These are phyloP conservation scores for Spongospora subterranea DNA, from an alignment of 208 protist species.

Conservation along the genomic window DNA sequence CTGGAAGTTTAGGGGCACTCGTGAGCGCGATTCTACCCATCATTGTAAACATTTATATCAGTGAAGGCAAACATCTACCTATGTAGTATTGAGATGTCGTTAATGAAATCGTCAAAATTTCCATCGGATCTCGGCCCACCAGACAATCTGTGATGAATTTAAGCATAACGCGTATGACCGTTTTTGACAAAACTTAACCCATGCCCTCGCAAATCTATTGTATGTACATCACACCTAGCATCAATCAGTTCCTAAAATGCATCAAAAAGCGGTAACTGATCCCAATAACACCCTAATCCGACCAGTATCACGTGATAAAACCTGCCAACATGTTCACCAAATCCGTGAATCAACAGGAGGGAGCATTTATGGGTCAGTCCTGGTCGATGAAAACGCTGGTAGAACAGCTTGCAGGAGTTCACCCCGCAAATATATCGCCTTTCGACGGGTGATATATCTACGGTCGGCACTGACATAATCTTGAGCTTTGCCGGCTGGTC, in stretches of 20 bases:
- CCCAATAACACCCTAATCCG: background rate
- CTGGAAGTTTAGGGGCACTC: background rate
- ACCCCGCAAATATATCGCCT: conserved; percentile 34
- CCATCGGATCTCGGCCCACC: conserved; percentile 12
- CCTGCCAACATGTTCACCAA: conserved; percentile 40
- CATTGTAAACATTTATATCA: background rate
- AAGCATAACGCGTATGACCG: background rate
- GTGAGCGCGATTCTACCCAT: background rate
- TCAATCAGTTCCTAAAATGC: conserved; percentile 18
- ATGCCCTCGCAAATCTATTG: conserved; percentile 46
- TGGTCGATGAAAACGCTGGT: conserved; percentile 44
- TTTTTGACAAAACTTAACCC: background rate
- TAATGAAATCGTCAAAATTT: background rate
- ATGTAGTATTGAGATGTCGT: conserved; percentile 3
- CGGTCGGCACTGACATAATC: conserved; percentile 46
- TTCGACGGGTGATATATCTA: conserved; percentile 9
- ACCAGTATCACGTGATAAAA: conserved; percentile 45
- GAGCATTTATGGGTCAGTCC: too few species aligned
- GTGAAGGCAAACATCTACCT: background rate
- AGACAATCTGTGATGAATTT: background rate
- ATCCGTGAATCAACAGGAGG: conserved; percentile 28
- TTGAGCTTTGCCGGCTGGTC: background rate
- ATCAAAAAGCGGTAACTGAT: background rate
- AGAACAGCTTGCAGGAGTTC: conserved; percentile 47
- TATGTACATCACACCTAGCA: conserved; percentile 27